Evolutionary conservation across 2,329 filamentous ascomycete species (phyloP).

Genomic region (Cryphonectria naterciae): DNA sequence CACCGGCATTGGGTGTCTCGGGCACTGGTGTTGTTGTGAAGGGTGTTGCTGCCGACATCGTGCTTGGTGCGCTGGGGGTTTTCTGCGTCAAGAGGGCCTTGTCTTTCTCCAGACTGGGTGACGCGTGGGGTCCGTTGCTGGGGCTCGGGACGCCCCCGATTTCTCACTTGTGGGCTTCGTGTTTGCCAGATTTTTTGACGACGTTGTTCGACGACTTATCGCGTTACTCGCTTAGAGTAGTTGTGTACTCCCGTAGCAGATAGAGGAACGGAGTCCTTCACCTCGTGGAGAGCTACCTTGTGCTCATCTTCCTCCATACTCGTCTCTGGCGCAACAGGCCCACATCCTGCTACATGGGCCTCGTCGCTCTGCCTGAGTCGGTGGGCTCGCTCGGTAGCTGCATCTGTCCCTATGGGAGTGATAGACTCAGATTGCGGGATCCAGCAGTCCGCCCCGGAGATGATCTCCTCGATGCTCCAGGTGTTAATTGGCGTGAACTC

Average conservation of each 20-base stretch:
- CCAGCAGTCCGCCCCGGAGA: constrained; percentile 64
- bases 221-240: background rate
- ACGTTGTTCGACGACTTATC: background rate
- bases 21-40: background rate
- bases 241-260: background rate
- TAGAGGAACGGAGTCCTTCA: background rate
- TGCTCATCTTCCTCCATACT: background rate
- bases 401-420: background rate
- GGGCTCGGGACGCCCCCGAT: background rate
- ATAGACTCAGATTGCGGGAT: constrained; percentile 29
- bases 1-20: background rate
- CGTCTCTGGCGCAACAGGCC: background rate
- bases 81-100: background rate
- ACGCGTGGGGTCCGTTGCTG: background rate
- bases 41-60: background rate
- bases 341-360: background rate
- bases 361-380: background rate
- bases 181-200: background rate
- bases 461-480: constrained; percentile 71
- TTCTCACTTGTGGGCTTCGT: background rate
- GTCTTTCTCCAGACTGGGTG: too few species aligned
- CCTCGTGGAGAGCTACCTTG: background rate
- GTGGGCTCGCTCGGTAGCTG: background rate
- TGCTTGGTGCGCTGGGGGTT: background rate
- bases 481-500: constrained; percentile 63